Conservation (phyloP, 345 rosid species). For the Crucihimalaya himalaica region DNA sequence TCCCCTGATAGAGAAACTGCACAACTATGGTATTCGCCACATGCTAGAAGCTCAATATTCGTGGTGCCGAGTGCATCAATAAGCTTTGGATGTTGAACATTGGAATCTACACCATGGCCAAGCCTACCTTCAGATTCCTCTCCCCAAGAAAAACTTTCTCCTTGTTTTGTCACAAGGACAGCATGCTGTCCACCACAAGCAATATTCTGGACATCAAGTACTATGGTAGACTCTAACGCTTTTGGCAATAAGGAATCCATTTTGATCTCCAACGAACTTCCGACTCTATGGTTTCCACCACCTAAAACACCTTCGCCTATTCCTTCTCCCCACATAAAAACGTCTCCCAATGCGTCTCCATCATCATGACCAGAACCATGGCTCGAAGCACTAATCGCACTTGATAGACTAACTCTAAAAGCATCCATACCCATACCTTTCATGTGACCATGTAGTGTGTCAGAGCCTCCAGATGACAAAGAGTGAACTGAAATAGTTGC, state of each 20-base stretch:
- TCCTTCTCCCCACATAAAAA: slow-evolving; percentile 65
- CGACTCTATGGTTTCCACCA: slow-evolving; percentile 40
- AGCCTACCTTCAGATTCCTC: slow-evolving; percentile 66
- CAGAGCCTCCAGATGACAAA: slow-evolving; percentile 93
- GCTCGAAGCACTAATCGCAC: slow-evolving; percentile 64
- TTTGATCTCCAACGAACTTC: slow-evolving; percentile 38
- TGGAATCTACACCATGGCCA: slow-evolving; percentile 69
- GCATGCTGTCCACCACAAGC: slow-evolving; percentile 61
- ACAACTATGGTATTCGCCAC: slow-evolving; percentile 74
- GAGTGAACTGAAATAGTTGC: slow-evolving; percentile 85
- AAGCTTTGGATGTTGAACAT: slow-evolving; percentile 61
- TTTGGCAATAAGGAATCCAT: slow-evolving; percentile 53
- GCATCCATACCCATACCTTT: slow-evolving; percentile 74
- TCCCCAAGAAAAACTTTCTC: slow-evolving; percentile 62
- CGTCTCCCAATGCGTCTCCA: slow-evolving; percentile 53
- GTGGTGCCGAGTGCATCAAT: slow-evolving; percentile 54
- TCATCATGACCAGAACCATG: slow-evolving; percentile 56
- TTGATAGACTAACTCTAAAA: slow-evolving; percentile 94
- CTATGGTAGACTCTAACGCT: slow-evolving; percentile 50
- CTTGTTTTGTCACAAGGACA: slow-evolving; percentile 55
- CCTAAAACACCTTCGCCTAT: slow-evolving; percentile 47
- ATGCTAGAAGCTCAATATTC: slow-evolving; percentile 59
- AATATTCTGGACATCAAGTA: slow-evolving; percentile 54
- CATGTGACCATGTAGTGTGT: slow-evolving; percentile 77
- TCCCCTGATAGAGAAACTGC: slow-evolving; percentile 70